phyloP scores from a whole-genome alignment of 257 asterid genomes.

The Fraxinus anomala region DNA sequence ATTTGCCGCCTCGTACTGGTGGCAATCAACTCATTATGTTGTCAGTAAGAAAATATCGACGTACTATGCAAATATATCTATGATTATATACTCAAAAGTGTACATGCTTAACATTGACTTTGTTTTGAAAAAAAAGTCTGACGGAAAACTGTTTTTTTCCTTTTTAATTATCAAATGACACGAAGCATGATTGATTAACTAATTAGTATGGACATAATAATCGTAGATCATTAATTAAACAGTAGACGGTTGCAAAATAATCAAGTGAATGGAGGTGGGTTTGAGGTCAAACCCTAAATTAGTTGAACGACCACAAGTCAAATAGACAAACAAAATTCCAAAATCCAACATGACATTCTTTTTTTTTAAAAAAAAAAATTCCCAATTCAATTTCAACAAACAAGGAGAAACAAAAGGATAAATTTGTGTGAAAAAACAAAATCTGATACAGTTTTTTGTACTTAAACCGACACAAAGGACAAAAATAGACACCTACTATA shows the following conservation, averaged over 20 bases:
- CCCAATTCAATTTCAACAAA: not conserved
- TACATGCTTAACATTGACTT: too few species aligned
- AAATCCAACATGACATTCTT: constrained; percentile 14
- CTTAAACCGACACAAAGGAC: constrained; percentile 17
- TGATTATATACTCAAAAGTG: too few species aligned
- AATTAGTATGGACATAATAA: too few species aligned
- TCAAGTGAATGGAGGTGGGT: constrained; percentile 8
- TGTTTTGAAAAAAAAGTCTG: too few species aligned
- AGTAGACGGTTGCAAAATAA: not conserved
- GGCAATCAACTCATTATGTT: too few species aligned
- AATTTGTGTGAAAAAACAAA: constrained; percentile 23
- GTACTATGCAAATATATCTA: too few species aligned
- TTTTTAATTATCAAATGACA: too few species aligned
- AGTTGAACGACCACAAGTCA: constrained; percentile 10
- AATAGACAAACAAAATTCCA: not conserved
- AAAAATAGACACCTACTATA: constrained; percentile 26
- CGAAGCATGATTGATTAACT: too few species aligned
- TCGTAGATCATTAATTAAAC: not conserved
- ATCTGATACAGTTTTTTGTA: constrained; percentile 21
- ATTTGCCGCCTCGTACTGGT: too few species aligned
- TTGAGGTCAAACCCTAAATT: constrained; percentile 15
- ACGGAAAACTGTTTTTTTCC: too few species aligned
- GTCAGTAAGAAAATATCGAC: too few species aligned
- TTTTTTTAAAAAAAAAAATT: not conserved
- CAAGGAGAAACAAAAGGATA: constrained; percentile 20